Evolutionary conservation across 2,329 filamentous ascomycete genomes (phyloP).

Genomic region (Trichocomaceae sp.): DNA sequence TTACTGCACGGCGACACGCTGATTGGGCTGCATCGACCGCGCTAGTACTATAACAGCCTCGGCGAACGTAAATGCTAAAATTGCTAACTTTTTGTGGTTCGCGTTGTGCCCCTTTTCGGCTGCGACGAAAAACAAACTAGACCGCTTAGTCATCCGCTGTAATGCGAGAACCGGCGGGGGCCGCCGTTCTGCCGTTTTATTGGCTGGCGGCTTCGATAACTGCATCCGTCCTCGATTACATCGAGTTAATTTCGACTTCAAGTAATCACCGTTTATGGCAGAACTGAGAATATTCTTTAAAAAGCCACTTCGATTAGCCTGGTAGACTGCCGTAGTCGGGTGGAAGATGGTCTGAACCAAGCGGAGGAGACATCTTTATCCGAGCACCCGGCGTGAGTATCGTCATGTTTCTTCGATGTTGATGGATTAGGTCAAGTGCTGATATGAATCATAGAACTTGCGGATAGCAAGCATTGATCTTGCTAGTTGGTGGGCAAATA

Average conservation of each 20-base stretch:
- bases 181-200: not conserved
- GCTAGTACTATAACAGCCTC: conserved; percentile 13
- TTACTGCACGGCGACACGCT: not conserved
- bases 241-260: not conserved
- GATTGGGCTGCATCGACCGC: too few species aligned
- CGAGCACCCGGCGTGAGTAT: not conserved
- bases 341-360: not conserved
- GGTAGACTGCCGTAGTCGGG: not conserved
- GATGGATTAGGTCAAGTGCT: not conserved
- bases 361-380: not conserved
- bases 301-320: not conserved
- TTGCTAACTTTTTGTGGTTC: conserved; percentile 23
- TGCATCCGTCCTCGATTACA: conserved; percentile 4
- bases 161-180: conserved; percentile 11
- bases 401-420: not conserved
- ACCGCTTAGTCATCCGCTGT: not conserved
- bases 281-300: not conserved
- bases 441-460: not conserved
- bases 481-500: not conserved
- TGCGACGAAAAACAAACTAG: not conserved
- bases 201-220: too few species aligned
- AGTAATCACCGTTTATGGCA: not conserved
- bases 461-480: not conserved
- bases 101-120: conserved; percentile 21
- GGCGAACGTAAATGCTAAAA: not conserved